phyloP scores from a whole-genome alignment of 139 green algal genomes.

The Tetraselmis striata region DNA sequence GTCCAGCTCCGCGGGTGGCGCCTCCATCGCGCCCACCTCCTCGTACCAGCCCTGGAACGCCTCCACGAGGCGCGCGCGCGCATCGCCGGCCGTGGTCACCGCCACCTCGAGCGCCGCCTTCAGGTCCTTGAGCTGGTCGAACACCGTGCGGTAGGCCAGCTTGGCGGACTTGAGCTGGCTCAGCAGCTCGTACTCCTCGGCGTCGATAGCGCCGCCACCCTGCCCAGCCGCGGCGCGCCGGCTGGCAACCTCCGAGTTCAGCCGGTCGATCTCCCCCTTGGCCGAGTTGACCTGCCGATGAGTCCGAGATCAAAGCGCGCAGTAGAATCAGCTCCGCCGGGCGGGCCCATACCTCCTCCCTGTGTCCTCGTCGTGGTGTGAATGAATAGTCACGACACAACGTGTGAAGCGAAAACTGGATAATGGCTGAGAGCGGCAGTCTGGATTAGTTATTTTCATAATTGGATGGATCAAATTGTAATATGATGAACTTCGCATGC shows the following conservation, averaged over 20 bases:
- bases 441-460: too few species aligned
- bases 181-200: constrained; percentile 39
- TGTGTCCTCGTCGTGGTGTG: too few species aligned
- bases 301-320: constrained; percentile 9
- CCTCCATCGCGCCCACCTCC: background rate
- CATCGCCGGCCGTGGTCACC: background rate
- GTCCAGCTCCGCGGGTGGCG: background rate
- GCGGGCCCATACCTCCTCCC: background rate
- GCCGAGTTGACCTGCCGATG: constrained; percentile 32
- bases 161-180: constrained; percentile 45
- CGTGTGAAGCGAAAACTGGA: too few species aligned
- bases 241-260: constrained; percentile 25
- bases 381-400: background rate
- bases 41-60: background rate
- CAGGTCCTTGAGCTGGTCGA: constrained; percentile 48
- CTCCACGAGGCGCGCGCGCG: background rate
- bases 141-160: constrained; percentile 30
- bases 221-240: background rate
- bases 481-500: background rate
- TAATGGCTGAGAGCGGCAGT: too few species aligned
- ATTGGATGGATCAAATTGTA: too few species aligned
- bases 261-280: constrained; percentile 48
- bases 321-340: background rate
- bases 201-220: constrained; percentile 23
- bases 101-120: constrained; percentile 28